Evolutionary conservation across 73 alveolate genomes (phyloP).

Genomic region (Halteria grandinella): DNA sequence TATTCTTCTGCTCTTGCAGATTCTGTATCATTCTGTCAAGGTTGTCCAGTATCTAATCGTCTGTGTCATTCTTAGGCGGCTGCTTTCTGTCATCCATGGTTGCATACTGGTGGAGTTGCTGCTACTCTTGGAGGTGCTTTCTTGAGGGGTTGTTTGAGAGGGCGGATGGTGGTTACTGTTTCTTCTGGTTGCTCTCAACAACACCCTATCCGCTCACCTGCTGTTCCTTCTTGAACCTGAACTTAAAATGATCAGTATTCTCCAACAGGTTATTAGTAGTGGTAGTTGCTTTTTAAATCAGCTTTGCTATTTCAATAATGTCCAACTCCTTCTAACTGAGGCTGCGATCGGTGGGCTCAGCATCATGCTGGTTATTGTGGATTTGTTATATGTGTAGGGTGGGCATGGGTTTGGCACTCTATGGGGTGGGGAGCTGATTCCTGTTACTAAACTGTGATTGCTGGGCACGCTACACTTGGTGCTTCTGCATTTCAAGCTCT

Average conservation of each 20-base stretch:
- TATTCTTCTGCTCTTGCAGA: too few species aligned
- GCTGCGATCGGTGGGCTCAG: too few species aligned
- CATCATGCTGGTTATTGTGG: too few species aligned
- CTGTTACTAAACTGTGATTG: too few species aligned
- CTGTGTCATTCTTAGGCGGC: background rate
- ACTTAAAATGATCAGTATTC: slow-evolving; percentile 14
- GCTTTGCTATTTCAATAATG: slow-evolving; percentile 35
- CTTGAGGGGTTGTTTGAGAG: background rate
- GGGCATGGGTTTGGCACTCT: too few species aligned
- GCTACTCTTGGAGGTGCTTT: background rate
- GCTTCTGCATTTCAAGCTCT: too few species aligned
- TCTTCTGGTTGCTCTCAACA: background rate
- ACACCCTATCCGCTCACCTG: background rate
- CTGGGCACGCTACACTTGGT: too few species aligned
- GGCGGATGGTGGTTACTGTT: slow-evolving; percentile 1
- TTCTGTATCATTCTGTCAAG: slow-evolving; percentile 34
- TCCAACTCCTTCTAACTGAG: slow-evolving; percentile 40
- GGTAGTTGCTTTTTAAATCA: slow-evolving; percentile 32
- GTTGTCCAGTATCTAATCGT: slow-evolving; percentile 20
- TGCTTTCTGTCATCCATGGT: background rate
- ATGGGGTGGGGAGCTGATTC: too few species aligned
- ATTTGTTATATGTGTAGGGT: too few species aligned
- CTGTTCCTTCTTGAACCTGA: slow-evolving; percentile 9
- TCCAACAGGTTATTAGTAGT: slow-evolving; percentile 35
- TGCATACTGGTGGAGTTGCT: background rate